These are phyloP conservation scores for Chrysoporthe austroafricana DNA, from an alignment of 2,329 filamentous ascomycete genomes.

Conservation along the genomic window DNA sequence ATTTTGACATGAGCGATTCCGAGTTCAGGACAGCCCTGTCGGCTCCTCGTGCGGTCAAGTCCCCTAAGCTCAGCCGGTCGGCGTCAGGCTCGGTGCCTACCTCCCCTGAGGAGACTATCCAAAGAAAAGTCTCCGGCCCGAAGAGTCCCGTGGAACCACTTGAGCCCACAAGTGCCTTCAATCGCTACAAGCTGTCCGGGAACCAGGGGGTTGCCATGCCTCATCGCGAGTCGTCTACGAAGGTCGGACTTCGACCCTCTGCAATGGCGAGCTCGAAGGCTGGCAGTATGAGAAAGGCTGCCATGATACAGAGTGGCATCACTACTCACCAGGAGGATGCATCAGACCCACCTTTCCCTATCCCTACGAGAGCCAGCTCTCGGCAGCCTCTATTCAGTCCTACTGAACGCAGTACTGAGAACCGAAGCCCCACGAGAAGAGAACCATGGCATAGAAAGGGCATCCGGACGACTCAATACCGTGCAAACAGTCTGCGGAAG, in stretches of 20 bases:
- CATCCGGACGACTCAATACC: constrained; percentile 53
- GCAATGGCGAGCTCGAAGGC: constrained; percentile 47
- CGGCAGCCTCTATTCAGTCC: constrained; percentile 69
- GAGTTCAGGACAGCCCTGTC: constrained; percentile 70
- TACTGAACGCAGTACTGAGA: constrained; percentile 72
- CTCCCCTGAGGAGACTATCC: constrained; percentile 48
- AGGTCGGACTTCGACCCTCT: constrained; percentile 34
- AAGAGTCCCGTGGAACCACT: constrained; percentile 40
- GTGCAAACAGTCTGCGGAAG: constrained; percentile 72
- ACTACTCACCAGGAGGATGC: constrained; percentile 67
- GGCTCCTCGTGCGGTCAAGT: constrained; percentile 56
- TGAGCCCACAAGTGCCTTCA: constrained; percentile 48
- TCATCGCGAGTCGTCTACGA: constrained; percentile 19
- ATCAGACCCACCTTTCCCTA: constrained; percentile 81
- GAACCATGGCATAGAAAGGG: constrained; percentile 60
- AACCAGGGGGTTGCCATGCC: constrained; percentile 33
- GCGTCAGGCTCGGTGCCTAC: constrained; percentile 31
- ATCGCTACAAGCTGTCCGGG: constrained; percentile 44
- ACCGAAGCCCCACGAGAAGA: constrained; percentile 74
- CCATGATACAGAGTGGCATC: constrained; percentile 80
- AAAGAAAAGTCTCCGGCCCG: constrained; percentile 33
- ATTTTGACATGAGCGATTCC: constrained; percentile 67
- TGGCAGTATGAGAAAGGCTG: constrained; percentile 73
- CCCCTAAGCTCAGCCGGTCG: constrained; percentile 22
- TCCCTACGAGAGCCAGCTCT: constrained; percentile 87